phyloP scores from a whole-genome alignment of 192 early-diverging fungal species.

The Phycomyces blakesleeanus region DNA sequence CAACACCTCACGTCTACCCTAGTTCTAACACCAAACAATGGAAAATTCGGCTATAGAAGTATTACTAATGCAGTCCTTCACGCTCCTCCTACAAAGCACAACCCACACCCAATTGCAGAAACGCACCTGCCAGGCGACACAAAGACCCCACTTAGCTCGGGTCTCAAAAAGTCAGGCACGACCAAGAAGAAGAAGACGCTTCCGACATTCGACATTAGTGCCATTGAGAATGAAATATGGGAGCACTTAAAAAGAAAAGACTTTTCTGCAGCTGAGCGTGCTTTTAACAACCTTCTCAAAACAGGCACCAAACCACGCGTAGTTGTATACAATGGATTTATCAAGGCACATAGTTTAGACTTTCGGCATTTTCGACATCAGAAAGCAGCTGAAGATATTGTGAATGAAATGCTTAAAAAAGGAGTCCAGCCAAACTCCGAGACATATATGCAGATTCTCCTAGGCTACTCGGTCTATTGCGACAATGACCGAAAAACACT shows the following conservation, averaged over 20 bases:
- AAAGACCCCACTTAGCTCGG: no score
- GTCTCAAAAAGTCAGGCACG: no score
- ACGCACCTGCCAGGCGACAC: no score
- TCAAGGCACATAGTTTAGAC: background rate
- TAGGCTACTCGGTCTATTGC: background rate
- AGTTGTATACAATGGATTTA: background rate
- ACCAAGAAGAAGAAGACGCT: no score
- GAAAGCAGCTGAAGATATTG: background rate
- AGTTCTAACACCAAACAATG: background rate
- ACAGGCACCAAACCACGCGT: background rate
- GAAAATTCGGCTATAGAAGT: background rate
- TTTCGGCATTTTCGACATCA: background rate
- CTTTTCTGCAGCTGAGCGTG: no score
- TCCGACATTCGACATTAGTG: no score
- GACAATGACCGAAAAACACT: background rate
- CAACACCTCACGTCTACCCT: background rate
- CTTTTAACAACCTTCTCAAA: no score
- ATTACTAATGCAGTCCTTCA: background rate
- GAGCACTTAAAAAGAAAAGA: no score
- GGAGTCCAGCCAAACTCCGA: background rate
- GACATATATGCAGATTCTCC: conserved; percentile 3
- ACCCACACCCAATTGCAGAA: background rate
- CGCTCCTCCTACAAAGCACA: background rate
- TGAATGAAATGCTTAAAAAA: background rate
- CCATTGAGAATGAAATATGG: no score